These are phyloP conservation scores for Malassezia arunalokei DNA, from an alignment of 1,284 basidiomycete species.

Conservation along the genomic window DNA sequence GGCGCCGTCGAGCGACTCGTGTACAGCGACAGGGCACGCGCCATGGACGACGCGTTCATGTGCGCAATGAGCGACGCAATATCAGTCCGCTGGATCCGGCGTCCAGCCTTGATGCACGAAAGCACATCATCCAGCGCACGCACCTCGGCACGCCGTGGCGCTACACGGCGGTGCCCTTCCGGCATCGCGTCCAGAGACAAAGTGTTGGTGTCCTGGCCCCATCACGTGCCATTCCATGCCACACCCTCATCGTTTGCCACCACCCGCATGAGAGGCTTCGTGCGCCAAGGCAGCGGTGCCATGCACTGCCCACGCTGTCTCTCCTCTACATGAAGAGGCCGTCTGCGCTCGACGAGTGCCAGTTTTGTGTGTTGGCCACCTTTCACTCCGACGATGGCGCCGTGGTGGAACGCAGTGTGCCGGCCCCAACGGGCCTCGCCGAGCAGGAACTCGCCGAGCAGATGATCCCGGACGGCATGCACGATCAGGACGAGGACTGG, in stretches of 20 bases:
- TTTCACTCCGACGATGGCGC: slow-evolving; percentile 41
- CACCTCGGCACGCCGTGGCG: background rate
- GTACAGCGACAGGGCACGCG: slow-evolving; percentile 7
- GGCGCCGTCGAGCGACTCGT: slow-evolving; percentile 3
- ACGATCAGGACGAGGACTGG: slow-evolving; percentile 88
- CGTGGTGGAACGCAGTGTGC: slow-evolving; percentile 32
- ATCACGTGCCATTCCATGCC: background rate
- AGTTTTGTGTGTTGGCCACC: slow-evolving; percentile 37
- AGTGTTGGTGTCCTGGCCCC: background rate
- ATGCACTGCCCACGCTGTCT: too few species aligned
- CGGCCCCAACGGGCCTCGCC: slow-evolving; percentile 29
- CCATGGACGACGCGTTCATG: background rate
- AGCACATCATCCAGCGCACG: slow-evolving; percentile 2
- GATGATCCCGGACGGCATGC: slow-evolving; percentile 96
- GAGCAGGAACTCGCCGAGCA: slow-evolving; percentile 71
- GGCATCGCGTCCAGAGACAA: background rate
- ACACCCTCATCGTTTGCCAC: background rate
- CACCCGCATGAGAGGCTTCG: too few species aligned
- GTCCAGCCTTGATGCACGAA: background rate
- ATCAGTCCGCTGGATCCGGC: background rate
- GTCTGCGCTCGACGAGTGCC: background rate
- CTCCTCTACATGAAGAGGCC: background rate
- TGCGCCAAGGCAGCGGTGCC: too few species aligned
- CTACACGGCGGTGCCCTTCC: background rate
- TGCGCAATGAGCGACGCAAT: slow-evolving; percentile 8